These are phyloP conservation scores for Penicillium canescens DNA, from an alignment of 495 filamentous ascomycete species.

Conservation along the genomic window DNA sequence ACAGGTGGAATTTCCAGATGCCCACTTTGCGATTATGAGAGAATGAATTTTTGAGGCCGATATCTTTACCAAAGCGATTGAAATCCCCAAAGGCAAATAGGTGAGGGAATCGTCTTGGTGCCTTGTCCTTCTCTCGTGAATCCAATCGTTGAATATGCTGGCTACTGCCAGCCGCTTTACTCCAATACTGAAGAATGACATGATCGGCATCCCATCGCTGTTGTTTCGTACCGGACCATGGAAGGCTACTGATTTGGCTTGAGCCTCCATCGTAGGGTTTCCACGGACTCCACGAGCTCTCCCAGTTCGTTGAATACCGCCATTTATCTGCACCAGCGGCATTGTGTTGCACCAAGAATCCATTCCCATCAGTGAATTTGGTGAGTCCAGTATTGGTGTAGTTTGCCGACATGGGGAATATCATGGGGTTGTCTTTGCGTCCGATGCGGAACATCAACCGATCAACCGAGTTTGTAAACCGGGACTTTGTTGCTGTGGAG, in stretches of 20 bases:
- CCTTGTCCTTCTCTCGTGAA: constrained; percentile 27
- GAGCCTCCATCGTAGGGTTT: constrained; percentile 51
- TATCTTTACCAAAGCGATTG: constrained; percentile 69
- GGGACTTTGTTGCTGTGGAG: constrained; percentile 25
- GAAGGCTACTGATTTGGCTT: constrained; percentile 38
- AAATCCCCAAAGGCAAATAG: constrained; percentile 63
- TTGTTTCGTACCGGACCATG: constrained; percentile 60
- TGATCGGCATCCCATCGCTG: constrained; percentile 68
- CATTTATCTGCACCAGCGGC: constrained; percentile 65
- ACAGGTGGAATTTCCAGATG: constrained; percentile 61
- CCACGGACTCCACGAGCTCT: constrained; percentile 61
- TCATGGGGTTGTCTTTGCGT: constrained; percentile 58
- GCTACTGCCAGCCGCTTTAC: constrained; percentile 61
- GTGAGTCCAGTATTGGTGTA: constrained; percentile 57
- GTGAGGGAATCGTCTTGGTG: constrained; percentile 59
- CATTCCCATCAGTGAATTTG: constrained; percentile 28
- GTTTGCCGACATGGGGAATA: constrained; percentile 54
- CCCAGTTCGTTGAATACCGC: constrained; percentile 65
- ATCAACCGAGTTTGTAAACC: constrained; percentile 48
- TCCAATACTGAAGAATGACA: constrained; percentile 68
- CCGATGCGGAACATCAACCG: constrained; percentile 60
- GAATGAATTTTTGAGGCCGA: constrained; percentile 57
- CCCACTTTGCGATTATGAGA: constrained; percentile 32
- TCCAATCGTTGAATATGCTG: constrained; percentile 65
- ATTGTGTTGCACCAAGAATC: constrained; percentile 55